Evolutionary conservation across 805 yeast species (phyloP).

Genomic region (Kregervanrija fluxuum): DNA sequence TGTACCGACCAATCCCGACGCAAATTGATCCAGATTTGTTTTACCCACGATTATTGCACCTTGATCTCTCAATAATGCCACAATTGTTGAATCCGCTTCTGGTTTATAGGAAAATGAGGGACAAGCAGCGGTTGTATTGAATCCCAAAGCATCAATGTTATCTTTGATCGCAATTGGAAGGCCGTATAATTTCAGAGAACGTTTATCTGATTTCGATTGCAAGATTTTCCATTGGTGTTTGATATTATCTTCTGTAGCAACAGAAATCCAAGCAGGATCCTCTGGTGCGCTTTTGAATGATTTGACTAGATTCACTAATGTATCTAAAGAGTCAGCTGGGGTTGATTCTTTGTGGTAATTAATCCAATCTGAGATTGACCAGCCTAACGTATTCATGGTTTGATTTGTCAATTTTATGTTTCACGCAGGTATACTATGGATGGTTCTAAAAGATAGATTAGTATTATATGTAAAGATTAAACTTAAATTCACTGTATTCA

Average conservation of each 20-base stretch:
- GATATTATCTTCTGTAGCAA: conserved; percentile 57
- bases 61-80: conserved; percentile 62
- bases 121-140: conserved; percentile 92
- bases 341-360: conserved; percentile 56
- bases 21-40: conserved; percentile 94
- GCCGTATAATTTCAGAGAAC: conserved; percentile 68
- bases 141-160: conserved; percentile 80
- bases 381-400: conserved; percentile 41
- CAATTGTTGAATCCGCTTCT: conserved; percentile 66
- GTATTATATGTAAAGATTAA: no score
- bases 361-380: conserved; percentile 80
- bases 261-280: conserved; percentile 92
- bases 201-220: conserved; percentile 51
- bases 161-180: conserved; percentile 95
- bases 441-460: no score
- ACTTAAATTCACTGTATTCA: no score
- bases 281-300: conserved; percentile 39
- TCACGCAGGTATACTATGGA: no score
- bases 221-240: conserved; percentile 72
- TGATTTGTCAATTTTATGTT: not conserved
- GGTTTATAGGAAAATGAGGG: conserved; percentile 75
- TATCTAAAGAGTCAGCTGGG: conserved; percentile 50
- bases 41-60: conserved; percentile 94
- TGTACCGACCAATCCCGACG: conserved; percentile 94
- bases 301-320: conserved; percentile 38